Percentiles rank a stretch among this genome's conserved stretches.
These are phyloP conservation scores for Veloboletus limbatus DNA, from an alignment of 1,284 basidiomycete genomes.

Conservation along the genomic window DNA sequence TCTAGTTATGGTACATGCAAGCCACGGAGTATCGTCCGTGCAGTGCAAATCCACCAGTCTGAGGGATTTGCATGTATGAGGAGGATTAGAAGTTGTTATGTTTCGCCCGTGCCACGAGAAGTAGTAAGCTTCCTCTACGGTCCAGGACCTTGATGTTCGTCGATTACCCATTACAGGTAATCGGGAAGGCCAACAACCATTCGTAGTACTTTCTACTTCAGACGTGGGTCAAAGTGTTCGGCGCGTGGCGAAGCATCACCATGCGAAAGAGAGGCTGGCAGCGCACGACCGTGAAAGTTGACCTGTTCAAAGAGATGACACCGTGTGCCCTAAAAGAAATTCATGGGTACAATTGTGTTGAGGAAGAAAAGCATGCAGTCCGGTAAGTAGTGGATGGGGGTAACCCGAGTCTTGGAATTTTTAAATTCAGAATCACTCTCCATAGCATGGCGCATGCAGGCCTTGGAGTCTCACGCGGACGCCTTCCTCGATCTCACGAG, in stretches of 20 bases:
- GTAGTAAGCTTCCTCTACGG: conserved; percentile 5
- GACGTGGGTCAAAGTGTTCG: not conserved
- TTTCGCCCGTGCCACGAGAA: conserved; percentile 2
- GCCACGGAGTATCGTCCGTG: not conserved
- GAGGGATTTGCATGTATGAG: not conserved
- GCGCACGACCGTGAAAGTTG: conserved; percentile 2
- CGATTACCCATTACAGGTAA: conserved; percentile 10
- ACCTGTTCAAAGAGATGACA: conserved; percentile 4
- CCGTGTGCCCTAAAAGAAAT: conserved; percentile 6
- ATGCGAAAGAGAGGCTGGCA: not conserved
- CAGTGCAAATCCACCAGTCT: not conserved
- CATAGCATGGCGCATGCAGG: not conserved
- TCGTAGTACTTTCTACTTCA: not conserved
- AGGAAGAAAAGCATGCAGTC: conserved; percentile 1
- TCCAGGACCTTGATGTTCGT: conserved; percentile 1
- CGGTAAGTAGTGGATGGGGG: not conserved
- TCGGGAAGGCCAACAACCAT: not conserved
- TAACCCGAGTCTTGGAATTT: not conserved
- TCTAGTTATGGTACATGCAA: not conserved
- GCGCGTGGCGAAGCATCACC: conserved; percentile 2
- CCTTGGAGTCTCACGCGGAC: conserved; percentile 9
- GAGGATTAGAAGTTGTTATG: not conserved
- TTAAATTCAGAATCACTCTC: not conserved
- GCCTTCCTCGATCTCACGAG: not conserved
- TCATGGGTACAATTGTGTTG: not conserved